A percentile compares a stretch with the other conserved stretches of the same genome.
Evolutionary conservation across 768 basidiomycete species (phyloP).

Genomic region (Mycena venus): DNA sequence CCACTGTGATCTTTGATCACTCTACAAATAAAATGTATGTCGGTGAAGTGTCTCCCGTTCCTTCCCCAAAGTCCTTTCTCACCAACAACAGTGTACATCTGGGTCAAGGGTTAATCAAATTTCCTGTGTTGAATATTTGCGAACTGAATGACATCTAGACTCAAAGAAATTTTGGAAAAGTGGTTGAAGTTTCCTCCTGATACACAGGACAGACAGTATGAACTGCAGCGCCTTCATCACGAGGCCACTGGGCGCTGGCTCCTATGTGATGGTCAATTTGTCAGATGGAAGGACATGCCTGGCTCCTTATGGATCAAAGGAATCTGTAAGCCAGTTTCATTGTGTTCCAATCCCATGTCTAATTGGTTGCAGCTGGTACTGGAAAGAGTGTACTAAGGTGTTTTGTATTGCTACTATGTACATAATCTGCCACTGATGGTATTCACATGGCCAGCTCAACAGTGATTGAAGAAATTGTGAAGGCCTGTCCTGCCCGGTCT

Average conservation of each 20-base stretch:
- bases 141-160: neutral
- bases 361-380: too few species aligned
- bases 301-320: neutral
- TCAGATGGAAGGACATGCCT: neutral
- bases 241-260: neutral
- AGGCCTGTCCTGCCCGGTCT: neutral
- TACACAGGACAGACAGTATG: neutral
- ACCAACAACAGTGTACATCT: neutral
- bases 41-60: neutral
- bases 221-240: neutral
- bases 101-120: neutral
- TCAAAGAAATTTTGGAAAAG: neutral
- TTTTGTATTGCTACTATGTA: neutral
- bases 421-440: neutral
- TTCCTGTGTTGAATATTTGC: neutral
- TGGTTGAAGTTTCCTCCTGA: too few species aligned
- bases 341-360: too few species aligned
- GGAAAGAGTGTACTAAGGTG: constrained; percentile 4
- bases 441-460: neutral
- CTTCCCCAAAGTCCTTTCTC: neutral
- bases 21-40: neutral
- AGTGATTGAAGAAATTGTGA: neutral
- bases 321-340: too few species aligned
- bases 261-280: neutral
- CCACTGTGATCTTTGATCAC: neutral